These are phyloP conservation scores for Daedaleopsis nitida DNA, from an alignment of 768 basidiomycete genomes.

Conservation along the genomic window DNA sequence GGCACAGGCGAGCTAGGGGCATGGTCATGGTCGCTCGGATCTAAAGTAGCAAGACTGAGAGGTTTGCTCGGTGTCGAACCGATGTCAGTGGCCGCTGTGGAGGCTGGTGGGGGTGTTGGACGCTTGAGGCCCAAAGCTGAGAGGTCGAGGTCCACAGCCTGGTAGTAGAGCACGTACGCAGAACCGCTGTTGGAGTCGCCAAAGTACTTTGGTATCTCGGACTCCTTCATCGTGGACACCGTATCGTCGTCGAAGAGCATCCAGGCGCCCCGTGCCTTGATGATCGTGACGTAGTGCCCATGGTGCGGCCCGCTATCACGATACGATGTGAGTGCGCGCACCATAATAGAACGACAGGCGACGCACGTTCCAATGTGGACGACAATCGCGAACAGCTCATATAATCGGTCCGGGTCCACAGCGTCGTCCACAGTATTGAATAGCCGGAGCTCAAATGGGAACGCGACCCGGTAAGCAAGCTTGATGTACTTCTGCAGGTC, in stretches of 20 bases:
- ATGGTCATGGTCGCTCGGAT: conserved; percentile 11
- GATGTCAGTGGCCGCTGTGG: conserved; percentile 12
- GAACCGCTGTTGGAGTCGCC: conserved; percentile 87
- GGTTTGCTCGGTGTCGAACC: conserved; percentile 15
- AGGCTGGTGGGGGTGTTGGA: conserved; percentile 26
- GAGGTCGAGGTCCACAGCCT: conserved; percentile 85
- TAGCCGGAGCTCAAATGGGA: conserved; percentile 90
- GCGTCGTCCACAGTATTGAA: conserved; percentile 98
- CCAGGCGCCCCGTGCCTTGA: conserved; percentile 84
- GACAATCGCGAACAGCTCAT: conserved; percentile 94
- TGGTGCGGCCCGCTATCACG: conserved; percentile 88
- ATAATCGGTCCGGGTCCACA: conserved; percentile 88
- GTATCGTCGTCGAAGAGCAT: conserved; percentile 95
- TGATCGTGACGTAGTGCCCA: conserved; percentile 96
- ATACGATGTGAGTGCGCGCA: neutral
- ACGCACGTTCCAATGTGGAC: conserved; percentile 96
- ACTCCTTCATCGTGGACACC: conserved; percentile 84
- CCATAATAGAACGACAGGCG: conserved; percentile 4
- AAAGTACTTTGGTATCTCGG: conserved; percentile 91
- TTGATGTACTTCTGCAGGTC: conserved; percentile 90
- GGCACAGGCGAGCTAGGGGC: conserved; percentile 25
- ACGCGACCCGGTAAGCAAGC: conserved; percentile 93
- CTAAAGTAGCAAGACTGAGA: conserved; percentile 17
- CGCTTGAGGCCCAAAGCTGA: conserved; percentile 65
- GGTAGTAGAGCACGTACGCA: conserved; percentile 97